Evolutionary conservation across 176 grass and related monocot species (phyloP), one percentile per base, ranked within the genome.

Genomic region (Paspalum vaginatum): DNA sequence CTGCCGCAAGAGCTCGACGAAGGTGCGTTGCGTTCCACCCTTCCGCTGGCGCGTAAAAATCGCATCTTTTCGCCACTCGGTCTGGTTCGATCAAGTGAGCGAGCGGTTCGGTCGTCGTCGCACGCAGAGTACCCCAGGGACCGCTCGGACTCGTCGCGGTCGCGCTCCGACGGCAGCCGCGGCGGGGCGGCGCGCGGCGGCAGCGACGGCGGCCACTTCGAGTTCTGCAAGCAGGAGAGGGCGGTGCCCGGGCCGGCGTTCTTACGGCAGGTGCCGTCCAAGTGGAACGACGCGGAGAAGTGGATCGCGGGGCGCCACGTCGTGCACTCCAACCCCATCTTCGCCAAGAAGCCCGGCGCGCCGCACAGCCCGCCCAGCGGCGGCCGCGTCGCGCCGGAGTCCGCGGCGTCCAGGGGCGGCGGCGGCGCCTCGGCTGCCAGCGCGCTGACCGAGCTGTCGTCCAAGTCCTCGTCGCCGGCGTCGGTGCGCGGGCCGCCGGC

Each of bases 241-340:
- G 18, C 39, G 13, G 60, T 55, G 47, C 57, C 38, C 25, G 9
- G 27, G 8, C 80, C 25, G 24, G 82, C 81, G 18, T 95, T 99
- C 78, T 74, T 91, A 56, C 79, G 88, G 43, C 90, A 81, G 76
- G 78, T 99, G 77, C 93, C 96, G 32, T 95, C 96, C 11, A 99
- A 99, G 85, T 99, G 96, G 96, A 99, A 99, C 84, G 96, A 95
- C 70, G 96, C 90, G 0, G 96, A 99, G 87, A 95, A 95, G 76
- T 99, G 96, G 96, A 93, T 95, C 24, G 84, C 91, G 0, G 91
- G 88, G 21, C 38, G 93, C 8, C 93, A 95, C 85, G 79, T 95
- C 54, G 89, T 95, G 68, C 90, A 95, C 71, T 83, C 88, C 43
- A 95, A 91, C 72, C 88, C 88, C 2, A 95, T 92, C 57, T 90